Evolutionary conservation across 495 filamentous ascomycete genomes (phyloP), one percentile per base, ranked within the genome.

Genomic region (Hapsidospora chrysogenum): DNA sequence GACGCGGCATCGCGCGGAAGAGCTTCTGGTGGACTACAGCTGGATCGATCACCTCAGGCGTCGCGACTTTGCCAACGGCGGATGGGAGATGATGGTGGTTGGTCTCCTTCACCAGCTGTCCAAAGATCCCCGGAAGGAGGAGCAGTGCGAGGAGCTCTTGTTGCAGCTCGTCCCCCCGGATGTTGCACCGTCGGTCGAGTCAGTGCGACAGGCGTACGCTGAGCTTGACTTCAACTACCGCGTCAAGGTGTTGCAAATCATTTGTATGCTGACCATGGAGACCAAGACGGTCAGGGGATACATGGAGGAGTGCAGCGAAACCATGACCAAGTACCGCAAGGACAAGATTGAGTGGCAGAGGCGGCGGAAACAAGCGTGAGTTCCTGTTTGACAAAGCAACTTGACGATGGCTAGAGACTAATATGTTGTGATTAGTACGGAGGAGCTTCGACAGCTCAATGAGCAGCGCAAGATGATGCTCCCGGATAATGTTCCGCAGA

Each of bases 301-400:
- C 47, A 78, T 97, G 60, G 85, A 93, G 39, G 75, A 86, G 41
- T 92, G 85, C 55, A 78, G 75, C 31, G 79, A 85, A 41, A 74
- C 80, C 38, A 94, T 95, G 92, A 97, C 89, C 2, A 72, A 72
- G 28, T 78, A 85, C 47, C 70, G 89, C 14, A 97, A 96, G 54
- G 80, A 92, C 53, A 96, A 93, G 57, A 94, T 93, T 37, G 81
- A 92, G 43, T 77, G 74, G 50, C 89, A 96, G 53, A 70, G 84
- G 38, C 67, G 76, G 36, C 73, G 80, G 46, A 95, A 89, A 52
- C 64, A 67, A 52, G 66, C 70, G 86, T 94, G 72, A 63, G 85
- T 78, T 19, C 17, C 16, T 28, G n/a, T n/a, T n/a, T n/a, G n/a
- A n/a, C n/a, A n/a, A n/a, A n/a, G n/a, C n/a, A n/a, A n/a, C n/a